These are phyloP conservation scores for Scheffersomyces coipomensis DNA, from an alignment of 805 yeast species.

Conservation along the genomic window DNA sequence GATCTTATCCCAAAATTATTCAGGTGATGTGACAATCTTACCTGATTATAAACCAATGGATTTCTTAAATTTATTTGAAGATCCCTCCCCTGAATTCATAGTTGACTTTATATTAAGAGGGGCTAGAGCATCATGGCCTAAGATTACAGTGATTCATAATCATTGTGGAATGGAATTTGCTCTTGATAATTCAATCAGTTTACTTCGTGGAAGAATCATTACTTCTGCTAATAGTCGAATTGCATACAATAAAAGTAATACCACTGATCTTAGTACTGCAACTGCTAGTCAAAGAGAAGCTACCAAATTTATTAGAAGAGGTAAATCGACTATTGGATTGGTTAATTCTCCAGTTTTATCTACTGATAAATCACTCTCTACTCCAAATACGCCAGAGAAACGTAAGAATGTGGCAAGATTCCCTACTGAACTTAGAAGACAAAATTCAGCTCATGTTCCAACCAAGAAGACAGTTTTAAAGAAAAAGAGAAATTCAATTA, in stretches of 20 bases:
- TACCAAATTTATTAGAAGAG: not conserved
- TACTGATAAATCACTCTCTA: conserved; percentile 4
- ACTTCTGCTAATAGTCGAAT: conserved; percentile 17
- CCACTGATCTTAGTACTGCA: not conserved
- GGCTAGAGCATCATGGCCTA: conserved; percentile 93
- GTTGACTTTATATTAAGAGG: conserved; percentile 74
- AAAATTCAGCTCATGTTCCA: conserved; percentile 17
- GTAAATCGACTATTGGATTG: conserved; percentile 8
- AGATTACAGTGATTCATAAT: conserved; percentile 77
- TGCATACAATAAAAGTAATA: conserved; percentile 1
- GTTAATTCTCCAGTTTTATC: conserved; percentile 22
- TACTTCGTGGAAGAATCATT: conserved; percentile 60
- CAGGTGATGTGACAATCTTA: conserved; percentile 90
- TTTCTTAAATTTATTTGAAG: conserved; percentile 61
- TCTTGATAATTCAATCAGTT: conserved; percentile 74
- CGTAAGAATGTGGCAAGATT: conserved; percentile 1
- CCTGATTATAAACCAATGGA: conserved; percentile 70
- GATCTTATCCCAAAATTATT: conserved; percentile 79
- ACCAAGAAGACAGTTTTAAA: conserved; percentile 3
- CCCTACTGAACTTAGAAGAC: conserved; percentile 23
- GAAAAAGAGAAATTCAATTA: conserved; percentile 12
- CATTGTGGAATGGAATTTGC: conserved; percentile 90
- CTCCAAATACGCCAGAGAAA: conserved; percentile 11
- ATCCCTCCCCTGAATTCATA: conserved; percentile 79
- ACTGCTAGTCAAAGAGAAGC: too few relatives aligned